Evolutionary conservation across 208 protist species (phyloP).

Genomic region (Trypanosoma theileri): DNA sequence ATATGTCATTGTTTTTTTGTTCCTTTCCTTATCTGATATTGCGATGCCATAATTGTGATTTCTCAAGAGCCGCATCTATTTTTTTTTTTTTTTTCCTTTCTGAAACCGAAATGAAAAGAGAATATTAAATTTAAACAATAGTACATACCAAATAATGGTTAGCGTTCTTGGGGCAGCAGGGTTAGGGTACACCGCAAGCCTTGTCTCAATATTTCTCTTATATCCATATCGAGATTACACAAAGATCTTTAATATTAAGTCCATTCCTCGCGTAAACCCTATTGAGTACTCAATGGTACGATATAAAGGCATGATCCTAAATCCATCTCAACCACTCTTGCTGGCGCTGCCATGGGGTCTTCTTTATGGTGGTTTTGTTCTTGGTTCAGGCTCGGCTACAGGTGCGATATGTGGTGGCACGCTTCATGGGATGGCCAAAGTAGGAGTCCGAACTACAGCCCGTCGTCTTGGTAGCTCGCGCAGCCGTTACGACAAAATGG

Average conservation of each 20-base stretch:
- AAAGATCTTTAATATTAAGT: conserved; percentile 49
- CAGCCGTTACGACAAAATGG: conserved; percentile 45
- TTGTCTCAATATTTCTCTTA: conserved; percentile 58
- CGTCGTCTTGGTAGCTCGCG: conserved; percentile 60
- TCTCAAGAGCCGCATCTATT: too few relatives aligned
- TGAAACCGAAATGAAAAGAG: background rate
- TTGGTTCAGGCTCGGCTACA: conserved; percentile 42
- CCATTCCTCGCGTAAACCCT: conserved; percentile 31
- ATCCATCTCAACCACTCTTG: conserved; percentile 78
- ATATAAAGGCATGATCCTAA: conserved; percentile 80
- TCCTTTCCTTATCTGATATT: too few relatives aligned
- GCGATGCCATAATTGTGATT: too few relatives aligned
- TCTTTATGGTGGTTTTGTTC: conserved; percentile 76
- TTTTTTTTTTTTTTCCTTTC: too few relatives aligned
- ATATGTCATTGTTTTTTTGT: too few relatives aligned
- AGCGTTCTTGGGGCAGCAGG: conserved; percentile 39
- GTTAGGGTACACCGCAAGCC: conserved; percentile 62
- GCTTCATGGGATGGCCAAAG: conserved; percentile 58
- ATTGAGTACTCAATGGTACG: conserved; percentile 52
- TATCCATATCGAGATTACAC: conserved; percentile 88
- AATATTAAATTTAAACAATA: background rate
- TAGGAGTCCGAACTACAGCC: conserved; percentile 63
- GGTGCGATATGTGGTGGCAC: conserved; percentile 65
- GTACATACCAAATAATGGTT: conserved; percentile 24
- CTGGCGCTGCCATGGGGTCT: conserved; percentile 60